phyloP scores from a whole-genome alignment of 139 green algal genomes.

The Mychonastes homosphaera region DNA sequence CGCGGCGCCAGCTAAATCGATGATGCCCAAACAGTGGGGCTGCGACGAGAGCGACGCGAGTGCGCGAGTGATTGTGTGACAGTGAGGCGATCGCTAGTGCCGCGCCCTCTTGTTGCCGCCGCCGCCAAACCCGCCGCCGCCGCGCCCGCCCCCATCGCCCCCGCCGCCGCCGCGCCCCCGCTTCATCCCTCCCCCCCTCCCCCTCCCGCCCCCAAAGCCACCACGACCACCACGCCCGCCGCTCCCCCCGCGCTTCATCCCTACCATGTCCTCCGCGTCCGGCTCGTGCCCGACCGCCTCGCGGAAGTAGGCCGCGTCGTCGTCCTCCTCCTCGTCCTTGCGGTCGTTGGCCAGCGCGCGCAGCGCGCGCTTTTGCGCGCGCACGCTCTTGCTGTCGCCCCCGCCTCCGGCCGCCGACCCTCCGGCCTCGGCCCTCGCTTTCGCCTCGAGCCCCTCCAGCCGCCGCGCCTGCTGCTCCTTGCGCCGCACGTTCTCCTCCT shows the following conservation, averaged over 20 bases:
- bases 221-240: constrained; percentile 1
- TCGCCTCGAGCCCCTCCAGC: background rate
- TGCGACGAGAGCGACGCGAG: too few relatives aligned
- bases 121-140: background rate
- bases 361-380: constrained; percentile 13
- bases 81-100: too few relatives aligned
- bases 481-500: constrained; percentile 57
- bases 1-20: too few relatives aligned
- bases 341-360: constrained; percentile 3
- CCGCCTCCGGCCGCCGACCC: constrained; percentile 4
- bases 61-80: too few relatives aligned
- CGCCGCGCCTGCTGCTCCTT: constrained; percentile 30
- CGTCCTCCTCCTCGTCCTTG: constrained; percentile 39
- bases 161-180: background rate
- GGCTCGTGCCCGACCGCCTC: constrained; percentile 48
- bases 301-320: constrained; percentile 54
- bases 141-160: background rate
- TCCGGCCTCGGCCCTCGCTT: background rate
- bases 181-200: constrained; percentile 8
- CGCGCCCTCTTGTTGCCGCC: constrained; percentile 6
- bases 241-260: constrained; percentile 1
- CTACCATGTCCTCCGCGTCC: constrained; percentile 33
- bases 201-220: background rate
- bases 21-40: too few relatives aligned
- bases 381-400: background rate